phyloP scores from a whole-genome alignment of 2,329 filamentous ascomycete genomes.

The Ophiostoma australiae region DNA sequence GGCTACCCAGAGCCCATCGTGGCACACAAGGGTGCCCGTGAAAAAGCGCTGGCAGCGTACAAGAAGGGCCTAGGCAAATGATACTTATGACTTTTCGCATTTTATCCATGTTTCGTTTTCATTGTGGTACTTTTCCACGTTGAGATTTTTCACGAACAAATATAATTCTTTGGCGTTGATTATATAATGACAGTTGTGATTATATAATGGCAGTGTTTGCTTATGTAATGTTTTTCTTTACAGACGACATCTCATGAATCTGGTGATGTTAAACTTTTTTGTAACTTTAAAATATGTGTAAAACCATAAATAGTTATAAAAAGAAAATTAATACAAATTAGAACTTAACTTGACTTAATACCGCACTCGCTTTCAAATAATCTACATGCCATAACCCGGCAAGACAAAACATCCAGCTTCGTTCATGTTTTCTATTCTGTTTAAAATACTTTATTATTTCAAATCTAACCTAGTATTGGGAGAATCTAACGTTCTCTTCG shows the following conservation, averaged over 20 bases:
- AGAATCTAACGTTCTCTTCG: too few species aligned
- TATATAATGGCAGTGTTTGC: neutral
- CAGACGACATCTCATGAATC: neutral
- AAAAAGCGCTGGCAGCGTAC: conserved; percentile 41
- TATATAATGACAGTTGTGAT: too few species aligned
- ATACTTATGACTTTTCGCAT: neutral
- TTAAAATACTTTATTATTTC: neutral
- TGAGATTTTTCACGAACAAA: too few species aligned
- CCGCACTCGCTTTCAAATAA: too few species aligned
- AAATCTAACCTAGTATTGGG: neutral
- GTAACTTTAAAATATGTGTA: too few species aligned
- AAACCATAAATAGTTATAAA: too few species aligned
- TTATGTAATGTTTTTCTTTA: neutral
- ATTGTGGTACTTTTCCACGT: neutral
- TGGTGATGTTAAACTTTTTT: neutral
- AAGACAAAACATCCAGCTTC: too few species aligned
- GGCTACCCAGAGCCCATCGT: conserved; percentile 75
- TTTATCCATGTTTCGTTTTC: neutral
- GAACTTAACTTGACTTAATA: too few species aligned
- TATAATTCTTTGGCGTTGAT: too few species aligned
- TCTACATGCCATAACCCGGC: too few species aligned
- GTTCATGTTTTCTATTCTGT: neutral
- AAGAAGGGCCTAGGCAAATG: conserved; percentile 25
- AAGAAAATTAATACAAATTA: too few species aligned
- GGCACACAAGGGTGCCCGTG: conserved; percentile 64